Base-by-base conservation (phyloP, 2,329 filamentous ascomycete genomes). In the Sclerotinia borealis region DNA sequence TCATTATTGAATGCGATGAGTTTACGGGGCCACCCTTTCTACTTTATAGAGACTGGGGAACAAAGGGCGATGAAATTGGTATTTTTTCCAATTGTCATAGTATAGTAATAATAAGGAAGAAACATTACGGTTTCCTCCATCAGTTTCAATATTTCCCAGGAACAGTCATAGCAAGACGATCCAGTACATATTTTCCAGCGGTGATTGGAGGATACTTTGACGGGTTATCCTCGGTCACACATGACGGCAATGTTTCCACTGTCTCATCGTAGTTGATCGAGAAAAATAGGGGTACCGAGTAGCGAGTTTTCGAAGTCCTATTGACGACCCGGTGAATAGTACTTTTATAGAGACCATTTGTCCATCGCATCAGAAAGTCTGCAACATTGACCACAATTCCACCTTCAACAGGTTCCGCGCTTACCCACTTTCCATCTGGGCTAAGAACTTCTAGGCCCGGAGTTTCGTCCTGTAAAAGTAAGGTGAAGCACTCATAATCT, bases 241-340 rank as follows among this genome's bases (percentile, higher is more conserved):
- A 73, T 34, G 66, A 68, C 6, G 71, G 70, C 27, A 74, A 55
- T 4, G 71, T 72, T 61, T 71, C 69, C 7, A 74, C 72, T 2
- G 34, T 71, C 65, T 71, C 72, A 50, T 74, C 72, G 64, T 74
- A 73, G 59, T 74, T 73, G 59, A 73, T 72, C 1, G 67, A 70
- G 64, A 83, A 80, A 71, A 85, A 85, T 59, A 85, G 80, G 0
- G 82, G 81, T n/a, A 85, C 75, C 8, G 79, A 83, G 69, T 84
- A 85, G 43, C 84, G 76, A 69, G 84, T 79, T 11, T 73, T 74
- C 1, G 75, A 76, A 3, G 77, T 79, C 49, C 76, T 76, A 74
- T 85, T 85, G 66, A 85, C 79, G 31, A 85, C 83, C 9, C 82
- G 76, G 69, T 86, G 83, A 4, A 82, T 71, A 55, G 78, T 83